Conservation (phyloP, 2,329 filamentous ascomycete species). For the Cercospora sp. region DNA sequence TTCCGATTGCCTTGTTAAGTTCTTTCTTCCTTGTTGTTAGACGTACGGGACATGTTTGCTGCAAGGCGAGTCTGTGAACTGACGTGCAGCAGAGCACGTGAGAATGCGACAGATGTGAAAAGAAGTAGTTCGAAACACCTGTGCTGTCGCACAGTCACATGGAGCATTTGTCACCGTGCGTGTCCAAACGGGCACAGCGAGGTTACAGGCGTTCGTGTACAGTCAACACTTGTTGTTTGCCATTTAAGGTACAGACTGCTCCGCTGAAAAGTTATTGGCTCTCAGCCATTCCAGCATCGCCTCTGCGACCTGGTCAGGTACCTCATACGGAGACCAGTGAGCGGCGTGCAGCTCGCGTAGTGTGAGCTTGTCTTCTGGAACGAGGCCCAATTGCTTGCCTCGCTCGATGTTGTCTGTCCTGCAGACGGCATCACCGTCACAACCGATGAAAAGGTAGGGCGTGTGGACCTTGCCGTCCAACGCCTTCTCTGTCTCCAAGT, state of each 20-base stretch:
- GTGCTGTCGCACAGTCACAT: neutral
- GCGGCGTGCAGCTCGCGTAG: conserved; percentile 23
- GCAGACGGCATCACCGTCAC: conserved; percentile 34
- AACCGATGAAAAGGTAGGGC: conserved; percentile 41
- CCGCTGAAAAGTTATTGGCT: conserved; percentile 21
- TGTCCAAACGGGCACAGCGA: neutral
- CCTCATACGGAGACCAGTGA: conserved; percentile 34
- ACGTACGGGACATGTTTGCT: conserved; percentile 2
- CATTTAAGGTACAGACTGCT: conserved; percentile 5
- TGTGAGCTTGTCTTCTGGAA: conserved; percentile 26
- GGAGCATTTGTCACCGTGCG: conserved; percentile 6
- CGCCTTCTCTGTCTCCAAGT: conserved; percentile 28
- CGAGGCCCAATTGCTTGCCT: conserved; percentile 25
- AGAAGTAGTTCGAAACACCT: neutral
- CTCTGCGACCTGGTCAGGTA: conserved; percentile 29
- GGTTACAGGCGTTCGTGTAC: neutral
- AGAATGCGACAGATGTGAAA: neutral
- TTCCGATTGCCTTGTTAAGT: neutral
- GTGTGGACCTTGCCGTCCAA: conserved; percentile 30
- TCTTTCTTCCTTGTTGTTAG: neutral
- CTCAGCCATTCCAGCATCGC: conserved; percentile 25
- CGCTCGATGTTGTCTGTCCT: conserved; percentile 25
- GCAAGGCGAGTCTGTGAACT: neutral
- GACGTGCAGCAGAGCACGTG: neutral
- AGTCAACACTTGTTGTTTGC: neutral